Evolutionary conservation across 176 grass and related monocot genomes (phyloP).

Genomic region (Thinopyrum elongatum): DNA sequence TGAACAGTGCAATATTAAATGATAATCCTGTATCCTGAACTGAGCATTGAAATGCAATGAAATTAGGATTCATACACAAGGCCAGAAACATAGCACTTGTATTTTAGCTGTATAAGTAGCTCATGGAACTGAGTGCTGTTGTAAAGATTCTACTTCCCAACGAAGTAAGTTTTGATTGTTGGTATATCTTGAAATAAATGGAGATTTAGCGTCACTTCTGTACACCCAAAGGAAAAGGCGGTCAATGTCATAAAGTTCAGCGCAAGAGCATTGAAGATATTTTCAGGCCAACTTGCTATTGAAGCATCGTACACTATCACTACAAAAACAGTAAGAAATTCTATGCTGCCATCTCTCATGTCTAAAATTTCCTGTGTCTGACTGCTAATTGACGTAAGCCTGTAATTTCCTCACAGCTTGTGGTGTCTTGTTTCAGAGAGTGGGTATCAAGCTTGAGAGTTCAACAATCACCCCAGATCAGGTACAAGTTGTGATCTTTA

Average conservation of each 20-base stretch:
- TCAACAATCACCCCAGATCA: slow-evolving; percentile 82
- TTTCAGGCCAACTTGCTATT: slow-evolving; percentile 79
- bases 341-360: not conserved
- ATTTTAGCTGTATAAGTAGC: not conserved
- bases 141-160: not conserved
- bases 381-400: not conserved
- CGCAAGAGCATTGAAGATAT: slow-evolving; percentile 63
- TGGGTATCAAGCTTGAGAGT: slow-evolving; percentile 79
- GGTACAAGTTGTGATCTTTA: slow-evolving; percentile 36
- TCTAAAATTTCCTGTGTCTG: not conserved
- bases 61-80: not conserved
- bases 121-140: not conserved
- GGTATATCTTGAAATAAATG: slow-evolving; percentile 65
- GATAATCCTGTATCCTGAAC: not conserved
- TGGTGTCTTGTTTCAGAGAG: slow-evolving; percentile 64
- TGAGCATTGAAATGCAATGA: not conserved
- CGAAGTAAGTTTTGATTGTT: slow-evolving; percentile 48
- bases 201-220: slow-evolving; percentile 87
- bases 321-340: slow-evolving; percentile 54
- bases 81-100: not conserved
- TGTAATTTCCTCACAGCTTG: slow-evolving; percentile 1
- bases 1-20: not conserved
- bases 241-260: slow-evolving; percentile 80
- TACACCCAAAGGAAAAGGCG: slow-evolving; percentile 88
- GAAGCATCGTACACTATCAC: slow-evolving; percentile 70